Percentiles rank a stretch among this genome's conserved stretches.
These are phyloP conservation scores for Rossbeevera mucosa DNA, from an alignment of 768 basidiomycete species.

Conservation along the genomic window DNA sequence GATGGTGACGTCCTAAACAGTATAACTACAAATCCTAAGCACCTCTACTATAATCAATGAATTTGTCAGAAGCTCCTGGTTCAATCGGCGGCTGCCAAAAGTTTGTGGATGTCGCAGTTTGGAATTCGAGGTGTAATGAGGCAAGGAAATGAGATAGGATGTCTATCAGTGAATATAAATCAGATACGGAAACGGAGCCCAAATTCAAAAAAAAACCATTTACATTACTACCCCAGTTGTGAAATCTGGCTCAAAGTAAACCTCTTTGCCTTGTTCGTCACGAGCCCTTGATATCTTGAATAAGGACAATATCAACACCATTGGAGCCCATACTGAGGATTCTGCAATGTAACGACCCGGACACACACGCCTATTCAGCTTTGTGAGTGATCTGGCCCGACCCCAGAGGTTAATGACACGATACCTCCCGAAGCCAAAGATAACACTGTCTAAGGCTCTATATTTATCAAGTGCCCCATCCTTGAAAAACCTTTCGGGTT, in stretches of 20 bases:
- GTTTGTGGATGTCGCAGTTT: slow-evolving; percentile 3
- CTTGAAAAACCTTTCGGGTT: slow-evolving; percentile 30
- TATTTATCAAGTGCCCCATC: slow-evolving; percentile 8
- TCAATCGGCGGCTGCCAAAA: neutral
- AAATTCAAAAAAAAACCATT: neutral
- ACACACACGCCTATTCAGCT: slow-evolving; percentile 22
- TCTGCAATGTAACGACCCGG: slow-evolving; percentile 31
- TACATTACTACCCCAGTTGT: slow-evolving; percentile 13
- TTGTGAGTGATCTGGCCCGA: neutral
- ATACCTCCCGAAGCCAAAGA: slow-evolving; percentile 26
- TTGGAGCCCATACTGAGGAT: slow-evolving; percentile 25
- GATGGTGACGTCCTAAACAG: neutral
- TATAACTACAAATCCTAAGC: neutral
- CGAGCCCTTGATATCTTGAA: slow-evolving; percentile 24
- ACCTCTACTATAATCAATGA: neutral
- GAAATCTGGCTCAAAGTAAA: slow-evolving; percentile 17
- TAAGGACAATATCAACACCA: slow-evolving; percentile 24
- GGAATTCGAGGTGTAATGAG: slow-evolving; percentile 3
- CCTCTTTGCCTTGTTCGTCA: slow-evolving; percentile 24
- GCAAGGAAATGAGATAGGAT: slow-evolving; percentile 13
- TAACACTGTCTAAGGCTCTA: neutral
- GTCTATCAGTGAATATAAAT: slow-evolving; percentile 3
- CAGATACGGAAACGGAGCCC: neutral
- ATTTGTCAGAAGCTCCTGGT: neutral
- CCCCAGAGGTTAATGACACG: neutral